Percentiles rank a stretch among this genome's conserved stretches.
Conservation (phyloP, 1,139 yeast species). For the Pichiaceae sp. region DNA sequence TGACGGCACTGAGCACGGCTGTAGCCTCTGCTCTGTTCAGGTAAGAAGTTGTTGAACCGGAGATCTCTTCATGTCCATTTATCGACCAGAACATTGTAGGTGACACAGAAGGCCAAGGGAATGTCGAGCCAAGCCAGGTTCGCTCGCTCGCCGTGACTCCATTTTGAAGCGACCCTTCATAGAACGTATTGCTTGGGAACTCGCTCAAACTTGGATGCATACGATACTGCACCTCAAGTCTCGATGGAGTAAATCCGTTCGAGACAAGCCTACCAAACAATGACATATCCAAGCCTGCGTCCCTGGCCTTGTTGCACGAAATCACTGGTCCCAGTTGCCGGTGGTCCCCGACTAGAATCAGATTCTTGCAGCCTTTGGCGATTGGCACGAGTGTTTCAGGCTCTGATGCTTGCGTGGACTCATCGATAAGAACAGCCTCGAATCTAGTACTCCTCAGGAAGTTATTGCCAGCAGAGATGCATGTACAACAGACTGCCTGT, state of each 20-base stretch:
- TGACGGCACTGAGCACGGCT: slow-evolving; percentile 76
- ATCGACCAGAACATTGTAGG: slow-evolving; percentile 98
- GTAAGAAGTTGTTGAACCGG: slow-evolving; percentile 76
- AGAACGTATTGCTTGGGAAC: slow-evolving; percentile 86
- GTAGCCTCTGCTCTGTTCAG: slow-evolving; percentile 86
- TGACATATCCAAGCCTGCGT: slow-evolving; percentile 81
- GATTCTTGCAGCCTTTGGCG: slow-evolving; percentile 83
- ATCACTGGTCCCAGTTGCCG: slow-evolving; percentile 93
- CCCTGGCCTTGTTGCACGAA: slow-evolving; percentile 68
- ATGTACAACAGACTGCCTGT: slow-evolving; percentile 83
- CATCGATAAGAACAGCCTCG: slow-evolving; percentile 80
- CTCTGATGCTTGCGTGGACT: slow-evolving; percentile 89
- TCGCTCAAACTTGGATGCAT: slow-evolving; percentile 89
- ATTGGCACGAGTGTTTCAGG: slow-evolving; percentile 88
- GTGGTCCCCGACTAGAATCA: slow-evolving; percentile 88
- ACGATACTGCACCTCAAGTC: slow-evolving; percentile 88
- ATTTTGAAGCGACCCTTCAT: slow-evolving; percentile 86
- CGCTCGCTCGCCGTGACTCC: slow-evolving; percentile 80
- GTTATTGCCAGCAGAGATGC: slow-evolving; percentile 84
- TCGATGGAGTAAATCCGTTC: slow-evolving; percentile 79
- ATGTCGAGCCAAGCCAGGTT: slow-evolving; percentile 42
- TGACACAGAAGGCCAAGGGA: slow-evolving; percentile 86
- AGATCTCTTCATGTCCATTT: slow-evolving; percentile 82
- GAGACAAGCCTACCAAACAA: slow-evolving; percentile 77
- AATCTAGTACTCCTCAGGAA: slow-evolving; percentile 50